A percentile compares a stretch with the other conserved stretches of the same genome.
Conservation (phyloP, 139 green algal species). For the Zygnema circumcarinatum region DNA sequence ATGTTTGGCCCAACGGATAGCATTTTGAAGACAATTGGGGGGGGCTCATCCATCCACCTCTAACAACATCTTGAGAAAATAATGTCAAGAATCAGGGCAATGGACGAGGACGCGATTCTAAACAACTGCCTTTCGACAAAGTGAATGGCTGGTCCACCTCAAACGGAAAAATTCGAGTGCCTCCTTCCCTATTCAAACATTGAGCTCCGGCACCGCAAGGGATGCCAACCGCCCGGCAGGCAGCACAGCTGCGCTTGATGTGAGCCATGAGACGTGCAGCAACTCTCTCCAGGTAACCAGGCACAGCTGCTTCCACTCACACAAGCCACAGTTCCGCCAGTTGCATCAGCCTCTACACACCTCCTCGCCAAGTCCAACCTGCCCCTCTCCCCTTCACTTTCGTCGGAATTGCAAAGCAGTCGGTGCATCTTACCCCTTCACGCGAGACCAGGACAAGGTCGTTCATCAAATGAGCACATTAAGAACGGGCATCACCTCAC, state of each 20-base stretch:
- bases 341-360: no score
- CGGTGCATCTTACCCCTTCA: no score
- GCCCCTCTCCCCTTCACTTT: not conserved
- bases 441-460: not conserved
- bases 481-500: not conserved
- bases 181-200: not conserved
- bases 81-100: no score
- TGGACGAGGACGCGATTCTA: no score
- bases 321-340: not conserved
- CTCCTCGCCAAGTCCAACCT: not conserved
- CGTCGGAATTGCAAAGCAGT: no score
- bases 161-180: slow-evolving; percentile 12
- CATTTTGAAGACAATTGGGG: no score
- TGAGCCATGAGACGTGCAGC: not conserved
- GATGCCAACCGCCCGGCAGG: not conserved
- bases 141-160: slow-evolving; percentile 3
- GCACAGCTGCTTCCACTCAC: slow-evolving; percentile 5
- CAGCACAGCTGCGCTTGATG: not conserved
- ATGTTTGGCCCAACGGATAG: no score
- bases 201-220: not conserved
- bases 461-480: not conserved
- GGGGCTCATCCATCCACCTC: no score
- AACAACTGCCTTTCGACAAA: no score
- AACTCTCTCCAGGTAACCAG: not conserved
- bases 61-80: no score